phyloP scores from a whole-genome alignment of 2,329 filamentous ascomycete species.

The Aspergillus floridensis region DNA sequence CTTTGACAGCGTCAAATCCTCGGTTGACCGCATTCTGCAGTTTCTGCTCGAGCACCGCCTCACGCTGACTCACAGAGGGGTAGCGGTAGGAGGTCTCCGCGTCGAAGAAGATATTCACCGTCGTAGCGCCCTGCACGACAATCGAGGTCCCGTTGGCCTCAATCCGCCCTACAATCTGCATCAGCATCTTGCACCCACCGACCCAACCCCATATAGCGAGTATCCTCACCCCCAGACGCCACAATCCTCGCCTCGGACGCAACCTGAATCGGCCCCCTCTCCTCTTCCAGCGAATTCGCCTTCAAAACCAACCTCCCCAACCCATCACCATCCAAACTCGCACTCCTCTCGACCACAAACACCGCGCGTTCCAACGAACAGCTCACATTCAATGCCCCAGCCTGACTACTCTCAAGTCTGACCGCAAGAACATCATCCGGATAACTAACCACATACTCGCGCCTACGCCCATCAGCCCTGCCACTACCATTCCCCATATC shows the following conservation, averaged over 20 bases:
- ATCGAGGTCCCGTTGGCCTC: not conserved
- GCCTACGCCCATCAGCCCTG: not conserved
- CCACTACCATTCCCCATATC: no score
- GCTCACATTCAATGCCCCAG: not conserved
- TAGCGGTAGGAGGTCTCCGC: slow-evolving; percentile 11
- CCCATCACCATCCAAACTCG: not conserved
- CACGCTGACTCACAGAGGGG: not conserved
- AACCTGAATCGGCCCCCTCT: slow-evolving; percentile 1
- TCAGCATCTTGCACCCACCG: not conserved
- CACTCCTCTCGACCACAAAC: not conserved
- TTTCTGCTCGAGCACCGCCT: not conserved
- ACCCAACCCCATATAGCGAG: not conserved
- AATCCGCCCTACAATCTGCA: not conserved
- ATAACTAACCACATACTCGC: slow-evolving; percentile 16
- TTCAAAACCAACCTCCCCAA: not conserved
- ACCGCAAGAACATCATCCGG: slow-evolving; percentile 10
- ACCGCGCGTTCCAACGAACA: slow-evolving; percentile 1
- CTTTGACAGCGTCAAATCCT: not conserved
- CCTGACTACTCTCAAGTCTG: slow-evolving; percentile 2
- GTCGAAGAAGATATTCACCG: slow-evolving; percentile 9
- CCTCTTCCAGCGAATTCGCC: not conserved
- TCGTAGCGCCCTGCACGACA: not conserved
- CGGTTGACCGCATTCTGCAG: not conserved
- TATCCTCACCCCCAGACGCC: not conserved
- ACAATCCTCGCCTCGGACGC: not conserved